Evolutionary conservation across 441 rosid genomes (phyloP).

Genomic region (Melastoma candidum): DNA sequence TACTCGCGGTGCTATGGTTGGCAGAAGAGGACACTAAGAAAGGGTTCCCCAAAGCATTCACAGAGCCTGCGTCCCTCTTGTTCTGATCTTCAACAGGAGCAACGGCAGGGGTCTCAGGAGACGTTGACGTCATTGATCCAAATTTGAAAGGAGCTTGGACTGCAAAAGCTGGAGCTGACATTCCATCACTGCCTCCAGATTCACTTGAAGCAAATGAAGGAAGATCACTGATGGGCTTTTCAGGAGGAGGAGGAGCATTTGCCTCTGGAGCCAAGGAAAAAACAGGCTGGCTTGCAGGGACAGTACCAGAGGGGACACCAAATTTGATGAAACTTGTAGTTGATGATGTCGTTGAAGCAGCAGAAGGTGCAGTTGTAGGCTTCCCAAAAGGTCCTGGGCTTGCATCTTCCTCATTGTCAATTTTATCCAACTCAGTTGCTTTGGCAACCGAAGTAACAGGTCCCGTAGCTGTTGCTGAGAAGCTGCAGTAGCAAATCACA

Average conservation of each 20-base stretch:
- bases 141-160: constrained; percentile 25
- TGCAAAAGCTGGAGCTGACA: constrained; percentile 18
- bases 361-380: constrained; percentile 22
- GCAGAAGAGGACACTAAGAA: constrained; percentile 20
- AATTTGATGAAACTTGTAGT: constrained; percentile 34
- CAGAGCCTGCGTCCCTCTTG: constrained; percentile 22
- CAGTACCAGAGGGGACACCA: constrained; percentile 25
- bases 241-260: constrained; percentile 14
- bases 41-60: constrained; percentile 21
- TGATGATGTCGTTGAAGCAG: constrained; percentile 26
- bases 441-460: constrained; percentile 21
- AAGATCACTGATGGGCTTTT: constrained; percentile 23
- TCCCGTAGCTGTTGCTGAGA: constrained; percentile 22
- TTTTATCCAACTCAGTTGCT: constrained; percentile 34
- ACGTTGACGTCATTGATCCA: constrained; percentile 20
- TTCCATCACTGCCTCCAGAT: constrained; percentile 13
- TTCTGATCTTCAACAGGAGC: constrained; percentile 31
- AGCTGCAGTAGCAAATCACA: constrained; percentile 25
- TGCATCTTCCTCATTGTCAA: constrained; percentile 19
- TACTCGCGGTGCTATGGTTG: constrained; percentile 21
- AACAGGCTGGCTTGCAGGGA: constrained; percentile 23
- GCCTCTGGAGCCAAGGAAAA: constrained; percentile 22
- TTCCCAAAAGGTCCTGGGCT: constrained; percentile 19
- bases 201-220: constrained; percentile 13
- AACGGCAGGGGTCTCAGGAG: constrained; percentile 14